Evolutionary conservation across 2,329 filamentous ascomycete species (phyloP), one percentile per base, ranked within the genome.

Genomic region (Cercospora sesami): DNA sequence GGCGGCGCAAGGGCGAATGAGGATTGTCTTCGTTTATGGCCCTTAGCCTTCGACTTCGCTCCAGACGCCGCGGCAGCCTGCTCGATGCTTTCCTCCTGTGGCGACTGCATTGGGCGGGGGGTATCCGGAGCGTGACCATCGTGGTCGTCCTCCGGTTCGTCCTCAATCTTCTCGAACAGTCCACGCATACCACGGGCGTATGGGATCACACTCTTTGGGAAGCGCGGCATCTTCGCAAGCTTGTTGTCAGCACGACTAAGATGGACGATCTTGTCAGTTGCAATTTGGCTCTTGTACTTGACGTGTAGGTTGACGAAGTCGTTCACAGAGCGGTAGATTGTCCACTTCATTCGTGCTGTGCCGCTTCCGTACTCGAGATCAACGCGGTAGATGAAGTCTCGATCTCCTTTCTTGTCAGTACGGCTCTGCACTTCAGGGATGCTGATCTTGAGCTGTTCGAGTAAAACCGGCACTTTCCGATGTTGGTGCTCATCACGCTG

Each of bases 341-440:
- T 90, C 95, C 95, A 99, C 77, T 92, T 92, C 96, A 99, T 98
- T 66, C 95, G 87, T 64, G 94, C 97, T 65, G 95, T 88, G 0
- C 95, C 96, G 77, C 92, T 98, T 14, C 95, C 95, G 78, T 99
- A 99, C 78, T 99, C 95, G 16, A 99, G 84, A 74, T 97, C 93
- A 65, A 99, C 94, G 55, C 90, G 90, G 79, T 98, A 97, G 8
- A 95, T 86, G 75, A 92, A 89, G 79, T 98, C 95, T 31, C 94
- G 81, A 75, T 90, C 84, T 70, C 86, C 82, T 64, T 73, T 75
- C 70, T 78, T 81, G 73, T 86, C 88, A 53, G 91, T 88, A 68
- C 89, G 86, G 10, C 89, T 88, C 10, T 84, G 83, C 75, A 93
- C 96, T 75, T 97, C 92, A 8, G 89, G 90, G 68, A 99, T 91